Percentiles rank a stretch among this genome's conserved stretches.
These are phyloP conservation scores for Lomentospora prolificans DNA, from an alignment of 2,329 filamentous ascomycete genomes.

Conservation along the genomic window DNA sequence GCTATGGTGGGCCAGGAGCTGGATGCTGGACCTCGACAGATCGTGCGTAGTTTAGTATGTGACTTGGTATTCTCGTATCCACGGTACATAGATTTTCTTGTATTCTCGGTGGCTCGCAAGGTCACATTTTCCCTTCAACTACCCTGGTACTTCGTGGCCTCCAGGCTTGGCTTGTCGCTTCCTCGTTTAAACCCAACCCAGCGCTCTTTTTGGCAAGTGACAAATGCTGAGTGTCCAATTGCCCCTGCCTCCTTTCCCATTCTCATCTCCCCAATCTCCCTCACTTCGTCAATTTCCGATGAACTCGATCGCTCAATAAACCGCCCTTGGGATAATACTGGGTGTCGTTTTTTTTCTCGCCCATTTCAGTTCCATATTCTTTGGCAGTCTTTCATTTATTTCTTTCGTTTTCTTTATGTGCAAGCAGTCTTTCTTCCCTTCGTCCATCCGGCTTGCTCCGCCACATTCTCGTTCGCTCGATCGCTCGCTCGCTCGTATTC, in stretches of 20 bases:
- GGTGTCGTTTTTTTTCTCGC: background rate
- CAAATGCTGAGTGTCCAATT: background rate
- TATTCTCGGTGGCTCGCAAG: background rate
- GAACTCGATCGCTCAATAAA: background rate
- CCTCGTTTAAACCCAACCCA: background rate
- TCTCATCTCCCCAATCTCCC: background rate
- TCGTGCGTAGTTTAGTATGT: no score
- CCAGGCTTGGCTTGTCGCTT: background rate
- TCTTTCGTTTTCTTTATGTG: background rate
- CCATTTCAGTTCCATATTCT: background rate
- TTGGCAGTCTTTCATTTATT: slow-evolving; percentile 1
- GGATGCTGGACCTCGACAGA: no score
- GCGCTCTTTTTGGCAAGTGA: background rate
- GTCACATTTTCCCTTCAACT: background rate
- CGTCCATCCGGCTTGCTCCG: background rate
- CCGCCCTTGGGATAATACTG: background rate
- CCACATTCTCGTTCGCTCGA: background rate
- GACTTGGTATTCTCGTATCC: background rate
- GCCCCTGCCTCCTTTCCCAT: slow-evolving; percentile 2
- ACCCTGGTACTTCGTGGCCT: background rate
- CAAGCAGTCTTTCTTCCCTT: background rate
- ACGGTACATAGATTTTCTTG: background rate
- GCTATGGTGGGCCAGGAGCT: no score
- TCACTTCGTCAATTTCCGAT: background rate
- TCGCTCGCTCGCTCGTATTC: slow-evolving; percentile 3